Conservation (phyloP, 1,139 yeast genomes). For the Chernovozyma sophiae-reginae region DNA sequence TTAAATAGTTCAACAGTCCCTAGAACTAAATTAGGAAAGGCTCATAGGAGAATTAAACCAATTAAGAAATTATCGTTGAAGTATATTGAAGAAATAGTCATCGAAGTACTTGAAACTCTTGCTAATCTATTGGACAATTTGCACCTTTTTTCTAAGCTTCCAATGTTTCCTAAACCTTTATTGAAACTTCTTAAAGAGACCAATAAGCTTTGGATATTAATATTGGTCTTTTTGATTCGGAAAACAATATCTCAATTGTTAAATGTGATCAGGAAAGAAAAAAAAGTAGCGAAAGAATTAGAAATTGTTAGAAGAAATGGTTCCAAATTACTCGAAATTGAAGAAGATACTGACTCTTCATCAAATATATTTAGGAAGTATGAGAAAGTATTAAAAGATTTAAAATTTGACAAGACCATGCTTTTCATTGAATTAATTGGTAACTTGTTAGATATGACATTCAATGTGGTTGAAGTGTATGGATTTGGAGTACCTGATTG, state of each 20-base stretch:
- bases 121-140: slow-evolving; percentile 43
- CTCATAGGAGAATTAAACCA: neutral
- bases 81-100: slow-evolving; percentile 26
- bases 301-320: slow-evolving; percentile 26
- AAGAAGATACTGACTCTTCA: slow-evolving; percentile 4
- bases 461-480: slow-evolving; percentile 40
- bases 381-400: slow-evolving; percentile 40
- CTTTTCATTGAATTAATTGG: slow-evolving; percentile 40
- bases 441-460: slow-evolving; percentile 39
- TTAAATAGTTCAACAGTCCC: neutral
- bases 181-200: slow-evolving; percentile 36
- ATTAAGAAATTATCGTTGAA: slow-evolving; percentile 20
- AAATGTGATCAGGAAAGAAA: slow-evolving; percentile 37
- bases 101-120: slow-evolving; percentile 31
- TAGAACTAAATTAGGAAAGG: neutral
- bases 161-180: slow-evolving; percentile 38
- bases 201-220: slow-evolving; percentile 43
- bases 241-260: slow-evolving; percentile 42
- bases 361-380: slow-evolving; percentile 28
- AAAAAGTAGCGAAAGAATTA: slow-evolving; percentile 36
- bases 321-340: slow-evolving; percentile 23
- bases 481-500: slow-evolving; percentile 38
- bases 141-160: slow-evolving; percentile 42
- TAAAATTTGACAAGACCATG: slow-evolving; percentile 44
- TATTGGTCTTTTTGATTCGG: slow-evolving; percentile 39